These are phyloP conservation scores for Scorias spongiosa DNA, from an alignment of 2,329 filamentous ascomycete genomes.

Conservation along the genomic window DNA sequence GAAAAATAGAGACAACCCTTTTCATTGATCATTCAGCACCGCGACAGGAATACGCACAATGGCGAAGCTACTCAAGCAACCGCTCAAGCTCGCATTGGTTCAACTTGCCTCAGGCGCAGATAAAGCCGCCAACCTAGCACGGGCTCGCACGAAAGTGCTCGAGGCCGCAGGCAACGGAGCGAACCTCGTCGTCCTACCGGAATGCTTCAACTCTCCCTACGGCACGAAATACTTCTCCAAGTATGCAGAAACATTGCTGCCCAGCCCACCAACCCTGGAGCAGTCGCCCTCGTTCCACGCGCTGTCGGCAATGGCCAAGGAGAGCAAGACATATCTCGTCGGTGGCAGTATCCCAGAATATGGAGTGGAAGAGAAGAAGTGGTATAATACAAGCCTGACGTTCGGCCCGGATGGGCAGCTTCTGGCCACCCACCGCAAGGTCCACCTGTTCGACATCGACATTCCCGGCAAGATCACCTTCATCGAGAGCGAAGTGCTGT, in stretches of 20 bases:
- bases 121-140: slow-evolving; percentile 69
- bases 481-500: slow-evolving; percentile 76
- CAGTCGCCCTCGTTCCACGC: slow-evolving; percentile 77
- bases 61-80: slow-evolving; percentile 52
- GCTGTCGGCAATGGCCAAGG: slow-evolving; percentile 61
- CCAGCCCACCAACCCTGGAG: slow-evolving; percentile 53
- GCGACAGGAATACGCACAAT: slow-evolving; percentile 17
- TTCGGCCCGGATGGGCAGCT: slow-evolving; percentile 68
- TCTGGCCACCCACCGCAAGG: slow-evolving; percentile 79
- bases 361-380: slow-evolving; percentile 47
- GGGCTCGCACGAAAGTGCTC: slow-evolving; percentile 68
- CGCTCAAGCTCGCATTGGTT: slow-evolving; percentile 65
- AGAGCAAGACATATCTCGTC: slow-evolving; percentile 66
- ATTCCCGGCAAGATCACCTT: slow-evolving; percentile 93
- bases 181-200: slow-evolving; percentile 77
- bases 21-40: too few relatives aligned
- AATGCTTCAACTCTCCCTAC: slow-evolving; percentile 99
- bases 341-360: slow-evolving; percentile 88
- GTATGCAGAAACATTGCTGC: slow-evolving; percentile 79
- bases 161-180: slow-evolving; percentile 65
- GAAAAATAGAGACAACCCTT: too few relatives aligned
- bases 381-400: slow-evolving; percentile 82
- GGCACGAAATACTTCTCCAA: slow-evolving; percentile 79
- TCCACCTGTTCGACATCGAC: slow-evolving; percentile 94
- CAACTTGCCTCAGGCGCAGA: slow-evolving; percentile 63